Conservation (phyloP, 768 basidiomycete species). For the Russula lepida region DNA sequence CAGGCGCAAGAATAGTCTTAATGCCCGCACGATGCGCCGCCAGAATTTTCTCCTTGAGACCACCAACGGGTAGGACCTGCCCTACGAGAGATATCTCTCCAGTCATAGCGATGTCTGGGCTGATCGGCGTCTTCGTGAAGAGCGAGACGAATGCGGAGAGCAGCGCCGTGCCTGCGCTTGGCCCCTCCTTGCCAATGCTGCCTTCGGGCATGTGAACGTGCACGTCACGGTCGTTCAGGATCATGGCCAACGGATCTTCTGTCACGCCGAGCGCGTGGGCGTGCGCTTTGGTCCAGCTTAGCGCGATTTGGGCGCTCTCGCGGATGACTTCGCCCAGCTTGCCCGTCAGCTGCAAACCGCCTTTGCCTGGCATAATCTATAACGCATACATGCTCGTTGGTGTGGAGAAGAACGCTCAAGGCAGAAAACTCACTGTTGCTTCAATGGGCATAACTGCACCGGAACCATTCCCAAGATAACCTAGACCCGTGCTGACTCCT, state of each 20-base stretch:
- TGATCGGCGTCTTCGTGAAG: slow-evolving; percentile 77
- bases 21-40: slow-evolving; percentile 97
- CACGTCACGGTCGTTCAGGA: slow-evolving; percentile 78
- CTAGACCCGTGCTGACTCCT: slow-evolving; percentile 91
- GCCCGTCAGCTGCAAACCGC: slow-evolving; percentile 84
- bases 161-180: slow-evolving; percentile 93
- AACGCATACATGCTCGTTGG: background rate
- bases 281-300: slow-evolving; percentile 90
- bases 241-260: slow-evolving; percentile 55
- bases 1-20: slow-evolving; percentile 81
- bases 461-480: slow-evolving; percentile 92
- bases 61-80: slow-evolving; percentile 93
- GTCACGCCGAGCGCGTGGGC: slow-evolving; percentile 88
- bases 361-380: slow-evolving; percentile 95
- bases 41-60: slow-evolving; percentile 91
- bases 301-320: slow-evolving; percentile 90
- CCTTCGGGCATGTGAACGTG: slow-evolving; percentile 98
- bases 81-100: slow-evolving; percentile 96
- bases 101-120: slow-evolving; percentile 94
- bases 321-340: slow-evolving; percentile 98
- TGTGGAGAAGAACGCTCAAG: background rate
- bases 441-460: slow-evolving; percentile 98
- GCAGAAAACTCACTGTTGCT: slow-evolving; percentile 58
- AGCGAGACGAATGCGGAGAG: slow-evolving; percentile 85
- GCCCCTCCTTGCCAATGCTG: slow-evolving; percentile 90